phyloP scores from a whole-genome alignment of 2,329 filamentous ascomycete genomes.

The Clathrospora elynae region DNA sequence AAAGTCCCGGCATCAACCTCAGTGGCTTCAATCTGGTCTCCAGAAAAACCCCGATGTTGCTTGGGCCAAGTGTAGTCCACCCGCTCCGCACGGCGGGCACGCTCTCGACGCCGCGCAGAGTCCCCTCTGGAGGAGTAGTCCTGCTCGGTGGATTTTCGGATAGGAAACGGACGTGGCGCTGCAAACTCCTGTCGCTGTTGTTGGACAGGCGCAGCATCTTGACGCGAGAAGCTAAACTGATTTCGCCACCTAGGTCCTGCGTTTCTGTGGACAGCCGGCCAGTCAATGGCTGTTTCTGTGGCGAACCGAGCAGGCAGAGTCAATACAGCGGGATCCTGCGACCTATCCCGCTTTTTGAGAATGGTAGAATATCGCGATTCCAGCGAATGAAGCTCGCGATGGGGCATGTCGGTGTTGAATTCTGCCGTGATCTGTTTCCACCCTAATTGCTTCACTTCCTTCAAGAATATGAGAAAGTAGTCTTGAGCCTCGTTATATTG shows the following conservation, averaged over 20 bases:
- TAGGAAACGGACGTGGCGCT: background rate
- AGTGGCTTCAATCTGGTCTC: background rate
- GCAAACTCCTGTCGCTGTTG: background rate
- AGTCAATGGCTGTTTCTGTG: constrained; percentile 32
- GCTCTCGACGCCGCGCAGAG: constrained; percentile 18
- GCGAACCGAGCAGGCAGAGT: constrained; percentile 34
- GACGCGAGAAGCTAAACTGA: background rate
- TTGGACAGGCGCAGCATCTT: background rate
- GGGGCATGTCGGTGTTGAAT: constrained; percentile 38
- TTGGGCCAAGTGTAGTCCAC: constrained; percentile 39
- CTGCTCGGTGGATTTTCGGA: constrained; percentile 11
- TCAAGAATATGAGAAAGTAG: constrained; percentile 49
- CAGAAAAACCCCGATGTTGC: constrained; percentile 7
- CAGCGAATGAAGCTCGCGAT: constrained; percentile 31
- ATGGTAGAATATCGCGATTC: constrained; percentile 37
- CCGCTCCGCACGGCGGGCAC: constrained; percentile 30
- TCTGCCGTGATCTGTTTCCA: constrained; percentile 46
- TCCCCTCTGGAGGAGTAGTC: constrained; percentile 31
- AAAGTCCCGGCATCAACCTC: constrained; percentile 8
- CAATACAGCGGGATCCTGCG: constrained; percentile 29
- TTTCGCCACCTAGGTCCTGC: background rate
- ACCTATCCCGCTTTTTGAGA: constrained; percentile 34
- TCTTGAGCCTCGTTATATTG: constrained; percentile 30
- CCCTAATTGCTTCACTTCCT: constrained; percentile 45
- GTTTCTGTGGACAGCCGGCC: constrained; percentile 22